These are phyloP conservation scores for Phylloporus sp. DNA, from an alignment of 1,284 basidiomycete genomes.

Conservation along the genomic window DNA sequence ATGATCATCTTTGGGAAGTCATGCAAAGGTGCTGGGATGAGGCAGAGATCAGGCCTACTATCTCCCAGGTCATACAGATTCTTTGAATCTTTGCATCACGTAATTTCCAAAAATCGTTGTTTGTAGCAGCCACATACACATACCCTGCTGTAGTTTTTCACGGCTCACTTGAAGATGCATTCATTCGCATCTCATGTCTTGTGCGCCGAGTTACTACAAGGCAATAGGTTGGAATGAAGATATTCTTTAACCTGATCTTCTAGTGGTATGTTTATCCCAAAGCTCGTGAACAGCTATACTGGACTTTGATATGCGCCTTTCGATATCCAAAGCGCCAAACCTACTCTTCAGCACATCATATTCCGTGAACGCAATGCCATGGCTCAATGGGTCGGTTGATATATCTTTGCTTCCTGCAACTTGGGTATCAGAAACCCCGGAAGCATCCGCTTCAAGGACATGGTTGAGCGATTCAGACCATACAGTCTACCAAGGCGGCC, in stretches of 20 bases:
- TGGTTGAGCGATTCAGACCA: conserved; percentile 86
- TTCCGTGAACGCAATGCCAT: conserved; percentile 90
- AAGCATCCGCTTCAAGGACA: conserved; percentile 85
- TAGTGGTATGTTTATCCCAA: conserved; percentile 63
- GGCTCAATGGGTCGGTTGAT: conserved; percentile 93
- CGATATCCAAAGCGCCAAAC: conserved; percentile 90
- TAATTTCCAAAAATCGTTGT: no score
- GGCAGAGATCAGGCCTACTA: conserved; percentile 47
- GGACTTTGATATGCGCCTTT: conserved; percentile 84
- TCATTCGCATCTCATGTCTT: conserved; percentile 90
- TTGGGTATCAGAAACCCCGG: conserved; percentile 76
- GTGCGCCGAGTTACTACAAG: conserved; percentile 86
- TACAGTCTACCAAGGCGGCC: conserved; percentile 81
- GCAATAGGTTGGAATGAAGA: conserved; percentile 97
- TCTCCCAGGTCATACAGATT: conserved; percentile 46
- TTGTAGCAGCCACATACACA: no score
- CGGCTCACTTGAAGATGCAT: conserved; percentile 66
- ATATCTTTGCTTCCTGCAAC: conserved; percentile 89
- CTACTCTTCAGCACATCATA: conserved; percentile 90
- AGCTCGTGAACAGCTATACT: conserved; percentile 68
- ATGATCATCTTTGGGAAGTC: conserved; percentile 56
- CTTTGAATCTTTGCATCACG: conserved; percentile 16
- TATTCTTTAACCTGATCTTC: conserved; percentile 91
- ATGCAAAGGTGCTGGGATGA: conserved; percentile 54
- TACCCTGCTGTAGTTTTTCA: no score